phyloP scores from a whole-genome alignment of 2,329 filamentous ascomycete genomes.

The Ophiostoma populinum region DNA sequence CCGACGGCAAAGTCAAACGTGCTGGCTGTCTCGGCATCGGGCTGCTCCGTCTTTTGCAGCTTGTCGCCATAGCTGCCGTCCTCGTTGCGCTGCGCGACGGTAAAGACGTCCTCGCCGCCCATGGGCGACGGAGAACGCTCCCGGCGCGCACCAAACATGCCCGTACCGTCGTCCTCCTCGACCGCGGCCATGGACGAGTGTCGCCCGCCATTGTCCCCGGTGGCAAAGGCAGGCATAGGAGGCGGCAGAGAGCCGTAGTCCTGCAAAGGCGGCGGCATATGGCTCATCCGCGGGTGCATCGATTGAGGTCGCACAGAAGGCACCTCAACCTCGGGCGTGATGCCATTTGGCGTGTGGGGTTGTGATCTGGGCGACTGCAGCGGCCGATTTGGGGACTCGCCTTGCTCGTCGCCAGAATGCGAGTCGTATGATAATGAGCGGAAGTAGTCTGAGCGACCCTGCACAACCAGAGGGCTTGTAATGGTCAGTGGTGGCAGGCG shows the following conservation, averaged over 20 bases:
- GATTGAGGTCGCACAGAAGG: conserved; percentile 46
- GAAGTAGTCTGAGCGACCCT: conserved; percentile 66
- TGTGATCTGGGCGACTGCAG: conserved; percentile 11
- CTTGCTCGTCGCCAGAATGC: conserved; percentile 28
- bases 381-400: conserved; percentile 14
- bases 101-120: conserved; percentile 4
- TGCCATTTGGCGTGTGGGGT: conserved; percentile 20
- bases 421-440: conserved; percentile 53
- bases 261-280: conserved; percentile 31
- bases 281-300: conserved; percentile 59
- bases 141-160: conserved; percentile 34
- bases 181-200: conserved; percentile 19
- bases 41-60: too few relatives aligned
- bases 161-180: conserved; percentile 20
- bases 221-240: conserved; percentile 22
- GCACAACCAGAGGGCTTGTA: conserved; percentile 59
- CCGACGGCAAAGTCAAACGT: too few relatives aligned
- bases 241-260: conserved; percentile 26
- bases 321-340: conserved; percentile 38
- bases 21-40: neutral
- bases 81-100: neutral
- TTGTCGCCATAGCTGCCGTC: too few relatives aligned
- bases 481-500: conserved; percentile 69
- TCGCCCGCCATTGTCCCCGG: conserved; percentile 15
- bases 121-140: conserved; percentile 41